Evolutionary conservation across 306 rosid genomes (phyloP).

Genomic region (Cicer cuneatum): DNA sequence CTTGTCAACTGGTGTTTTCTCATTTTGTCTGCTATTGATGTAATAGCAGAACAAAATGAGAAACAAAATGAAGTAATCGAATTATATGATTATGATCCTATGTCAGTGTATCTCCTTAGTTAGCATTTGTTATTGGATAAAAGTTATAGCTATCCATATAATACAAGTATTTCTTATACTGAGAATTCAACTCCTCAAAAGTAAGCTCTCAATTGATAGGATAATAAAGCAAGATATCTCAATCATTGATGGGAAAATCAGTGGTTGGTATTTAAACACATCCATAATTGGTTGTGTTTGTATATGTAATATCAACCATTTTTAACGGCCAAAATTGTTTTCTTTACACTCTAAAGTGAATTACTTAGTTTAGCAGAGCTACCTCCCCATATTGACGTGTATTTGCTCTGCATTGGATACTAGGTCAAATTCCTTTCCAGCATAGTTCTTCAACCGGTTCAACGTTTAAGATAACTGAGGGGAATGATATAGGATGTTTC

Average conservation of each 20-base stretch:
- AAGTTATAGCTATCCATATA: background rate
- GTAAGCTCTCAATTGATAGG: background rate
- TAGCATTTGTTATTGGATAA: conserved; percentile 1
- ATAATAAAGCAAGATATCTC: background rate
- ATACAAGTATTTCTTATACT: background rate
- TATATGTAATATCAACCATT: background rate
- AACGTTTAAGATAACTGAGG: conserved; percentile 46
- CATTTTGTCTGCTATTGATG: conserved; percentile 9
- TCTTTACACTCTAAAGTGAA: background rate
- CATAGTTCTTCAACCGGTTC: conserved; percentile 48
- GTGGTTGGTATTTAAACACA: background rate
- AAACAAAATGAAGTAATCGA: conserved; percentile 6
- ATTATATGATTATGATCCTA: conserved; percentile 6
- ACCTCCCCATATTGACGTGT: background rate
- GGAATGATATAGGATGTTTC: conserved; percentile 44
- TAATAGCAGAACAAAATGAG: background rate
- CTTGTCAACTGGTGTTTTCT: conserved; percentile 11
- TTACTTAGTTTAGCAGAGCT: conserved; percentile 1
- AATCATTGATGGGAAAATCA: background rate
- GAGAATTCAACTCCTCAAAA: background rate
- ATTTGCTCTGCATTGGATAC: conserved; percentile 13
- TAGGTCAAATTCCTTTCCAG: conserved; percentile 41
- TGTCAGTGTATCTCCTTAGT: conserved; percentile 2
- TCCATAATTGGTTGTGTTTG: background rate
- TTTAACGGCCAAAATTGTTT: background rate